Evolutionary conservation across 305 asterid genomes (phyloP), one percentile per base, ranked within the genome.

Genomic region (Euphrasia arctica): DNA sequence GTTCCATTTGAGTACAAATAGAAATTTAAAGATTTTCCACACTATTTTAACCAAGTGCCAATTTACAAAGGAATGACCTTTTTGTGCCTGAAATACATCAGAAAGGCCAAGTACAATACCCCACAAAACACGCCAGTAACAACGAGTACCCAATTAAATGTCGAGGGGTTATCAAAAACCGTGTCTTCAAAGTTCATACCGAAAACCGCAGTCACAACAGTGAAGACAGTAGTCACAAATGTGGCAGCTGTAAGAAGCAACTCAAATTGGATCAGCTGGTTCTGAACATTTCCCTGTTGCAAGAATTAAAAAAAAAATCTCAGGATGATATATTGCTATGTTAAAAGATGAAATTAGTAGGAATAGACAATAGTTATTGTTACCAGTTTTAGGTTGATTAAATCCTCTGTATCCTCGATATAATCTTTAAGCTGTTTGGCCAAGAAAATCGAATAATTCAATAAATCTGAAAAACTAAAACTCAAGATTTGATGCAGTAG

Each of bases 221-320:
- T 84, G 66, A 88, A 94, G 60, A 86, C 58, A 18, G 96, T 80
- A 32, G 96, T 85, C 73, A 91, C 86, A 68, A 94, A 94, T 15
- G 96, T 88, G 28, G 99, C 99, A 11, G 97, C 98, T n/a, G 97
- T 91, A 56, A 94, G 82, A 68, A 94, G 95, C 82, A 94, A 74
- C 88, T 94, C 95, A 56, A 80, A 91, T 70, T 94, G 85, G 65
- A 91, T 94, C 74, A 91, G 79, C 72, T 91, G 97, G 72, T 94
- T 94, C 85, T 91, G 98, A 65, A 94, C 90, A 84, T 84, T 91
- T 31, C 95, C 98, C 99, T 94, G 93, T 73, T 49, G 42, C 60
- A 70, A 55, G 55, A 58, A 65, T 34, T 70, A 1, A 14, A 56
- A 56, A 65, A 51, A 36, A 36, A 3, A 29, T 43, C 31, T 48